A percentile compares a stretch with the other conserved stretches of the same genome.
phyloP scores from a whole-genome alignment of 208 protist genomes.

The Wallacemonas collosoma region DNA sequence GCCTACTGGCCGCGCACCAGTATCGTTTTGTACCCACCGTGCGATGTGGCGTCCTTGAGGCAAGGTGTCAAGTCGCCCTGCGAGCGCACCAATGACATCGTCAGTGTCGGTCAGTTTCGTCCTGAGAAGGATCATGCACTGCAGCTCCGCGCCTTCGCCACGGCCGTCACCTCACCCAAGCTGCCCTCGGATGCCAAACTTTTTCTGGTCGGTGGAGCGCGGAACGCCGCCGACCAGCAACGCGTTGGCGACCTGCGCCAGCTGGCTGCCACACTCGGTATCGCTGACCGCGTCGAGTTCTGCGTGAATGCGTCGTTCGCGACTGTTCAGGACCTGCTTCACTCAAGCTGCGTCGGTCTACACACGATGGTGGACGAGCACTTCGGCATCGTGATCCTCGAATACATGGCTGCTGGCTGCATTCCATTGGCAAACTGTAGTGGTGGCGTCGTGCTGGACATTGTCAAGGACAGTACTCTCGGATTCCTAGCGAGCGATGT shows the following conservation, averaged over 20 bases:
- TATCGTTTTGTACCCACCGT: slow-evolving; percentile 93
- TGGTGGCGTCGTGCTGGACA: slow-evolving; percentile 95
- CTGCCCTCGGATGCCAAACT: slow-evolving; percentile 53
- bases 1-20: slow-evolving; percentile 73
- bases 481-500: slow-evolving; percentile 89
- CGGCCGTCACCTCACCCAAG: slow-evolving; percentile 21
- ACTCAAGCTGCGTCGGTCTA: slow-evolving; percentile 84
- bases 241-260: slow-evolving; percentile 59
- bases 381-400: slow-evolving; percentile 99
- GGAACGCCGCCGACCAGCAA: slow-evolving; percentile 78
- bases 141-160: slow-evolving; percentile 90
- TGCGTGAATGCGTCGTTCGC: slow-evolving; percentile 60
- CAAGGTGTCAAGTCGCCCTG: slow-evolving; percentile 43
- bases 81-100: slow-evolving; percentile 63
- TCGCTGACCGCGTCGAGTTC: slow-evolving; percentile 66
- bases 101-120: slow-evolving; percentile 97
- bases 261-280: slow-evolving; percentile 41
- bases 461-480: slow-evolving; percentile 64
- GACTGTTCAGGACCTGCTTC: slow-evolving; percentile 48
- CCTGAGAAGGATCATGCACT: slow-evolving; percentile 98
- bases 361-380: slow-evolving; percentile 99
- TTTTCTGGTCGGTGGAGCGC: slow-evolving; percentile 87
- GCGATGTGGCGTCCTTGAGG: slow-evolving; percentile 46
- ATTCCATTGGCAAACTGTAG: slow-evolving; percentile 94
- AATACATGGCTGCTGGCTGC: slow-evolving; percentile 95